These are phyloP conservation scores for Xylaria hypoxylon DNA, from an alignment of 2,329 filamentous ascomycete species.

Conservation along the genomic window DNA sequence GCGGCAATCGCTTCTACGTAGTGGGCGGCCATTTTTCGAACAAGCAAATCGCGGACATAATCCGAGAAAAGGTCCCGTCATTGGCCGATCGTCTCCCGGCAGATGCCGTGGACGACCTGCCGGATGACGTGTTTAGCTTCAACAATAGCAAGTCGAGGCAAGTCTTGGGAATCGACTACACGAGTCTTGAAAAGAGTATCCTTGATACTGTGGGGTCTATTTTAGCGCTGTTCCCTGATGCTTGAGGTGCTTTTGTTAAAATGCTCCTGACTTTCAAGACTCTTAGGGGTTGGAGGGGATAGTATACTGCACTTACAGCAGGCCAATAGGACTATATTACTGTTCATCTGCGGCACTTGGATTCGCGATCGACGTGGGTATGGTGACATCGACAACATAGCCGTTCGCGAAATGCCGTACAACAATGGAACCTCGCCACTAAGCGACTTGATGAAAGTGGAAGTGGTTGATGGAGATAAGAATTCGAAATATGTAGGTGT, in stretches of 20 bases:
- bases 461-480: not conserved
- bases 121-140: constrained; percentile 63
- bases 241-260: constrained; percentile 1
- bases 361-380: constrained; percentile 1
- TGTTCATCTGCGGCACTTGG: not conserved
- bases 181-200: constrained; percentile 67
- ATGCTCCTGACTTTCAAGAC: too few relatives aligned
- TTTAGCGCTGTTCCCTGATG: constrained; percentile 40
- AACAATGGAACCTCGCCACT: not conserved
- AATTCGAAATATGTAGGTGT: constrained; percentile 8
- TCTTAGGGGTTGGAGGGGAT: not conserved
- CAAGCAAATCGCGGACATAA: constrained; percentile 66
- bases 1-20: constrained; percentile 72
- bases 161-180: constrained; percentile 71
- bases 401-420: constrained; percentile 5
- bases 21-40: constrained; percentile 71
- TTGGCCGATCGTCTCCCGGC: constrained; percentile 61
- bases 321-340: constrained; percentile 1
- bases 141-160: constrained; percentile 67
- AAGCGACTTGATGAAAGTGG: constrained; percentile 11
- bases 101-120: constrained; percentile 53
- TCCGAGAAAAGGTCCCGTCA: constrained; percentile 67
- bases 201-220: constrained; percentile 66
- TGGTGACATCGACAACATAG: not conserved
- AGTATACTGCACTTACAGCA: not conserved